Evolutionary conservation across 1,284 basidiomycete species (phyloP), one percentile per base, ranked within the genome.

Genomic region (Neolentinus lepideus): DNA sequence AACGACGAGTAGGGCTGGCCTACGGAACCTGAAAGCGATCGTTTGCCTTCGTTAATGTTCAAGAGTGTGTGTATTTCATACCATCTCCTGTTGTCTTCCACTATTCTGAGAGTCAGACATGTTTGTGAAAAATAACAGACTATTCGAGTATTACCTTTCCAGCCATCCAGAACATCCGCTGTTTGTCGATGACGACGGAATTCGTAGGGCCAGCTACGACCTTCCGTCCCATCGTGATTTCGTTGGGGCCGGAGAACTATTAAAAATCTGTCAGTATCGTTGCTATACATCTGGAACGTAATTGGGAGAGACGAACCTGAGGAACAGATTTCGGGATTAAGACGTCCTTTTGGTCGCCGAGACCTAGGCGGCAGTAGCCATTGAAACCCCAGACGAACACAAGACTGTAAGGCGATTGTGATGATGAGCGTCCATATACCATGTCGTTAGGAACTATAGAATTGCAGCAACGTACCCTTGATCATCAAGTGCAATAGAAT

Each of bases 41-140:
- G n/a, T n/a, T n/a, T n/a, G n/a, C n/a, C n/a, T n/a, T n/a, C n/a
- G n/a, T n/a, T n/a, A n/a, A n/a, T n/a, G n/a, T n/a, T n/a, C 24
- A 12, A 19, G 38, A n/a, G 43, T 62, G 47, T 54, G 54, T 55
- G 53, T 57, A 26, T 59, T 22, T 52, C 73, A 63, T 54, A 80
- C 94, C 94, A 69, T 96, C 94, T 14, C 94, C 95, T 1, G 90
- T 91, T 57, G 85, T 88, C 71, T 96, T 97, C 90, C 92, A 97
- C 83, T 92, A 70, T 11, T 35, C 33, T n/a, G 3, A 24, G 21
- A 58, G 9, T 43, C 19, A 26, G 8, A 9, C 38, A 4, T 43
- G 19, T 31, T 12, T 6, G 29, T 6, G 29, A 31, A 31, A 12
- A 31, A 6, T 31, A 12, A 4, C 29, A 31, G 29, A 31, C 29